Conservation (phyloP, 306 rosid species). For the Vigna trinervia region DNA sequence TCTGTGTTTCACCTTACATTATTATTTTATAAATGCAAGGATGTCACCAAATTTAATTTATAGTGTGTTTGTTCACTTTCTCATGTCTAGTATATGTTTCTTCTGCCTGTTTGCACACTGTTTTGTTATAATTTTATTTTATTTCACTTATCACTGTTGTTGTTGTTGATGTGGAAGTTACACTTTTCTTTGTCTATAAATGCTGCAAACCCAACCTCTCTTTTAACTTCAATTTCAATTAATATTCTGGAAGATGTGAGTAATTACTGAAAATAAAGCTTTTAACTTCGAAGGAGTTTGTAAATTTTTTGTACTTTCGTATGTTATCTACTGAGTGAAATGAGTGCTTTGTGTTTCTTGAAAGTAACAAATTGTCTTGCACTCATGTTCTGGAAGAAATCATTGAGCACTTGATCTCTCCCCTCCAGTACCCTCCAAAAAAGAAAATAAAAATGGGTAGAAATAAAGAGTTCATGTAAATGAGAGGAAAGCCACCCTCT, state of each 20-base stretch:
- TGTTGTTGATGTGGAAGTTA: constrained; percentile 17
- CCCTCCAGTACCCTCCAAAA: not conserved
- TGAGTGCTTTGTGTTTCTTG: not conserved
- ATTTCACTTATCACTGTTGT: not conserved
- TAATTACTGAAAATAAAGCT: constrained; percentile 14
- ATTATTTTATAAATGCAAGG: constrained; percentile 24
- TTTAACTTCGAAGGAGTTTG: constrained; percentile 17
- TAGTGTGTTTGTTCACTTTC: constrained; percentile 25
- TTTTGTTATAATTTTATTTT: not conserved
- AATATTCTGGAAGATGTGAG: constrained; percentile 34
- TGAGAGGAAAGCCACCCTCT: not conserved
- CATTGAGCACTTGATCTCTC: not conserved
- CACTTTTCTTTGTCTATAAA: constrained; percentile 19
- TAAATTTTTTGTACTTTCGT: constrained; percentile 18
- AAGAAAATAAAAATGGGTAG: not conserved
- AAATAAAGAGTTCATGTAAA: not conserved
- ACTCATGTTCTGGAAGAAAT: not conserved
- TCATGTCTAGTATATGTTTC: constrained; percentile 30
- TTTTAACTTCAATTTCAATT: constrained; percentile 38
- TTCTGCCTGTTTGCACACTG: constrained; percentile 32
- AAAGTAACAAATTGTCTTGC: not conserved
- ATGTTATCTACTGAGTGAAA: not conserved
- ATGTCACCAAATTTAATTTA: constrained; percentile 27
- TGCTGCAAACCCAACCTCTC: constrained; percentile 33
- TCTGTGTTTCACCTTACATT: constrained; percentile 31